Evolutionary conservation across 495 filamentous ascomycete genomes (phyloP), one percentile per base, ranked within the genome.

Genomic region (Tricharina praecox): DNA sequence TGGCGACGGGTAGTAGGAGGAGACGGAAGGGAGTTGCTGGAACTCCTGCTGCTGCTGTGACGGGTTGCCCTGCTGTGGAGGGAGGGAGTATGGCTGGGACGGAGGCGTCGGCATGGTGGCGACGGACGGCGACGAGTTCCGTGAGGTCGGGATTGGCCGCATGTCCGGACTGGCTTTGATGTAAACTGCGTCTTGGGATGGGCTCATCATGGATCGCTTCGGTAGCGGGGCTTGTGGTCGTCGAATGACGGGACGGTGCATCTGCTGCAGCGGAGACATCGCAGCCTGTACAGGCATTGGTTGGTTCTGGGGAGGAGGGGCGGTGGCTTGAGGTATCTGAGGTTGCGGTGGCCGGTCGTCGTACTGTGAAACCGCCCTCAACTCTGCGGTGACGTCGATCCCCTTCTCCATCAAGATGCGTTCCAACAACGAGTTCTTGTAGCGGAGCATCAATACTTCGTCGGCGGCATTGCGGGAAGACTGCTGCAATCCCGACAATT

Each of bases 381-480:
- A 72, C 64, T 97, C 90, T 37, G 88, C 83, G 65, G 96, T 85
- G 18, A 97, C 90, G 70, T 97, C 90, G 63, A 96, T 93, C 51
- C 90, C 92, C 72, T 95, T 96, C 65, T 97, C 90, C 4, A 96
- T 72, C 32, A 97, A 67, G 55, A 97, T 93, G 20, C 92, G 75
- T 65, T 97, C 90, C 8, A 97, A 74, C 36, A 96, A 70, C 21
- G 88, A 95, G 64, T 96, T 97, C 67, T 96, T 96, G 65, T 96
- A 96, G 26, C 92, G 80, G 52, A 97, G 69, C 92, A 96, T 96
- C 53, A 96, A 67, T 62, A 92, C 96, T 63, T 96, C 90, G 61
- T 97, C 92, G 24, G 92, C 90, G 38, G 90, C 92, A 55, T 75
- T 84, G 45, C 92, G 82, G 61, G 96, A 90, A 42, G 84, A 92